phyloP scores from a whole-genome alignment of 164 flowering plant species.

The Cinnamomum micranthum region DNA sequence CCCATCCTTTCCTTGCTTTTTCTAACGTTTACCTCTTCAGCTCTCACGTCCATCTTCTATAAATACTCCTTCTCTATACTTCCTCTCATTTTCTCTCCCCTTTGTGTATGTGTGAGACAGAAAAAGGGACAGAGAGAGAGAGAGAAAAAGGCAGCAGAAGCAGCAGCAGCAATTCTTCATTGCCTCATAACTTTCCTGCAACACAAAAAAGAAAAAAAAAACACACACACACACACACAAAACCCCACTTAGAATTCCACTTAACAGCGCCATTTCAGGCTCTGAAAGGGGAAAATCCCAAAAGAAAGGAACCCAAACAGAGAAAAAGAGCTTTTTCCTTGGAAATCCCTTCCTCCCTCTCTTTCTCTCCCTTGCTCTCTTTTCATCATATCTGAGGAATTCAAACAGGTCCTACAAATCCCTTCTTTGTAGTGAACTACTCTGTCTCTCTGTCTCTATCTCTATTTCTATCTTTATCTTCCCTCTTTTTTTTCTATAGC shows the following conservation, averaged over 20 bases:
- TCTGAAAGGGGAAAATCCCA: neutral
- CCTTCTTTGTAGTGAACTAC: slow-evolving; percentile 25
- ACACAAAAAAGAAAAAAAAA: slow-evolving; percentile 9
- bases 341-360: neutral
- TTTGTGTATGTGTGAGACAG: neutral
- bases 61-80: neutral
- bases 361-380: neutral
- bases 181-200: slow-evolving; percentile 7
- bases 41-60: neutral
- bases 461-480: neutral
- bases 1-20: neutral
- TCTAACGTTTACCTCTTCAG: neutral
- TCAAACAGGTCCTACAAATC: slow-evolving; percentile 3
- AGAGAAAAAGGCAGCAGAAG: slow-evolving; percentile 1
- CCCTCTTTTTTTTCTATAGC: neutral
- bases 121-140: slow-evolving; percentile 4
- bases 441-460: neutral
- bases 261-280: neutral
- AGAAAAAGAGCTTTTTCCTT: slow-evolving; percentile 1
- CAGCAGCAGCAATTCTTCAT: slow-evolving; percentile 9
- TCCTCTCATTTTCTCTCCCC: neutral
- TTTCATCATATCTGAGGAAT: neutral
- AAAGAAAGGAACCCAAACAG: neutral
- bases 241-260: neutral
- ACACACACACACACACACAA: neutral